Conservation (phyloP, 176 grass and related monocot species). For the Paspalum notatum region DNA sequence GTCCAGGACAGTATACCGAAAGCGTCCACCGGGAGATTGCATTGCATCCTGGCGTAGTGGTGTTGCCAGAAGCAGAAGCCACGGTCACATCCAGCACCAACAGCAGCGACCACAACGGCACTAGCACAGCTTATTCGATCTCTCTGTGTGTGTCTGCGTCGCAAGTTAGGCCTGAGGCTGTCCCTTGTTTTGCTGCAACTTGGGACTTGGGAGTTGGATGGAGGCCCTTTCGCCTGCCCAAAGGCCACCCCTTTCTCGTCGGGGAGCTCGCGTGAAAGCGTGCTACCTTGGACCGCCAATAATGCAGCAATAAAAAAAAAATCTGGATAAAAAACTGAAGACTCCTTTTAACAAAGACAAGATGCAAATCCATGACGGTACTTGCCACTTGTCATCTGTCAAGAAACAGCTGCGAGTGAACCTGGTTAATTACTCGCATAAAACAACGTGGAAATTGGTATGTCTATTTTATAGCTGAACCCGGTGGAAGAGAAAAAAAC, state of each 20-base stretch:
- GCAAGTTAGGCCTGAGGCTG: not conserved
- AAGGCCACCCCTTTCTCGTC: not conserved
- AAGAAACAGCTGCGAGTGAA: not conserved
- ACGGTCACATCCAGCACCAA: constrained; percentile 15
- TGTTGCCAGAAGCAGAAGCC: constrained; percentile 9
- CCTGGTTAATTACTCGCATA: not conserved
- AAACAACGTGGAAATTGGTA: not conserved
- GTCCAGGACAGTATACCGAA: not conserved
- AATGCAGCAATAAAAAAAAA: not conserved
- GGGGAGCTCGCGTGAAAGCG: too few relatives aligned
- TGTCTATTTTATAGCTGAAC: too few relatives aligned
- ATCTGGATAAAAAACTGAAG: not conserved
- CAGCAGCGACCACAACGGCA: not conserved
- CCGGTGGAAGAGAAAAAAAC: not conserved
- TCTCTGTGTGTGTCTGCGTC: not conserved
- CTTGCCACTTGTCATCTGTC: not conserved
- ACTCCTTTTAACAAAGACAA: constrained; percentile 1
- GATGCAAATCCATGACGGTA: constrained; percentile 8
- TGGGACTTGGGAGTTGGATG: not conserved
- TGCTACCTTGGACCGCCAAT: constrained; percentile 3
- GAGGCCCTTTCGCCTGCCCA: constrained; percentile 5
- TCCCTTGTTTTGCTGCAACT: not conserved
- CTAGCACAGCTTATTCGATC: not conserved
- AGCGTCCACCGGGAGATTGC: not conserved
- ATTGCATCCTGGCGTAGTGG: not conserved